phyloP scores from a whole-genome alignment of 441 rosid genomes.

The Gossypium schwendimanii region DNA sequence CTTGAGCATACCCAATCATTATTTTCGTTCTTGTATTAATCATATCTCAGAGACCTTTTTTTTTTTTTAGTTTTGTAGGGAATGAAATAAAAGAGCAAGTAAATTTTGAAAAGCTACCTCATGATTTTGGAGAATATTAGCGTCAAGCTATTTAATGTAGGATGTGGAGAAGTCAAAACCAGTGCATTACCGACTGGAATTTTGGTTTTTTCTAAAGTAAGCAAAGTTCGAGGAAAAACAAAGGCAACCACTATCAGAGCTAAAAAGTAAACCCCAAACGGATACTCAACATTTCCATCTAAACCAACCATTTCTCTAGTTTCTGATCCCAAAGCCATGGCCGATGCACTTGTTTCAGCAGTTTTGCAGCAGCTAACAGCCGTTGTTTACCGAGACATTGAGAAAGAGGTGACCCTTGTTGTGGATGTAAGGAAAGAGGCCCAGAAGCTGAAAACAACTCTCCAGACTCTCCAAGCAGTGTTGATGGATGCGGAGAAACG shows the following conservation, averaged over 20 bases:
- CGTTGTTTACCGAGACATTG: neutral
- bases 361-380: neutral
- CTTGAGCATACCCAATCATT: slow-evolving; percentile 16
- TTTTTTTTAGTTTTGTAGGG: neutral
- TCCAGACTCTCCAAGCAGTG: neutral
- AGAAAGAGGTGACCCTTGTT: neutral
- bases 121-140: neutral
- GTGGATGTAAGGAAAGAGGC: neutral
- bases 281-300: neutral
- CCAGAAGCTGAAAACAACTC: neutral
- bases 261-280: neutral
- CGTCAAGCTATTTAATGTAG: neutral
- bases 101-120: neutral
- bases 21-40: neutral
- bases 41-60: neutral
- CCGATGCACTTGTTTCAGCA: neutral
- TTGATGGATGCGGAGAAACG: neutral
- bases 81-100: neutral
- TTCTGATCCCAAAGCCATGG: neutral
- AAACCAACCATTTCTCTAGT: neutral
- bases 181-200: too few species aligned
- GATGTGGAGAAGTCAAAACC: neutral
- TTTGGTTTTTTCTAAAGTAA: too few species aligned
- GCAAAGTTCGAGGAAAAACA: too few species aligned
- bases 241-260: neutral